Conservation (phyloP, 495 filamentous ascomycete species). For the Hapsidospora chrysogenum region DNA sequence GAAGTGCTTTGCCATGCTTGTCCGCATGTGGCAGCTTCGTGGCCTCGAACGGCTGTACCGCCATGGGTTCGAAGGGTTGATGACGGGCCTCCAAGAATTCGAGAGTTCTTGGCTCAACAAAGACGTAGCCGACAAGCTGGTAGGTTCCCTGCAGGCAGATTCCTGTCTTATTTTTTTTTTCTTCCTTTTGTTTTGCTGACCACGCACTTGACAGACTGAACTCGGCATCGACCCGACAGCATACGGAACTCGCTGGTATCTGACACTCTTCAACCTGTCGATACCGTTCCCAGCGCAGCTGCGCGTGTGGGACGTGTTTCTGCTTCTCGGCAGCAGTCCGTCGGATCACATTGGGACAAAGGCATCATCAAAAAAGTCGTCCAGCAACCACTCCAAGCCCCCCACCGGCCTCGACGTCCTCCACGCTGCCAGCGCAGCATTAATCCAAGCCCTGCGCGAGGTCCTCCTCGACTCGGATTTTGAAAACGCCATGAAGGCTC, state of each 20-base stretch:
- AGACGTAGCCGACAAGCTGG: conserved; percentile 61
- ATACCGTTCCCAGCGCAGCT: conserved; percentile 94
- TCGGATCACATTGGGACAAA: neutral
- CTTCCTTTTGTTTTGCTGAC: neutral
- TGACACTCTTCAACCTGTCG: conserved; percentile 94
- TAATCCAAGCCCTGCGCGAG: conserved; percentile 84
- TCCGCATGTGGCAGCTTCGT: conserved; percentile 75
- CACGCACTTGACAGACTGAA: conserved; percentile 38
- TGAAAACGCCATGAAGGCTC: conserved; percentile 93
- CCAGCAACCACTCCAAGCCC: conserved; percentile 1
- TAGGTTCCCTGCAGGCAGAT: conserved; percentile 40
- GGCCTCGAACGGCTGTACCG: conserved; percentile 75
- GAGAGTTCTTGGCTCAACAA: conserved; percentile 70
- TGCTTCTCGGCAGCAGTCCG: conserved; percentile 71
- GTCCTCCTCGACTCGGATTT: conserved; percentile 90
- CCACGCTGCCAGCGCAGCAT: conserved; percentile 76
- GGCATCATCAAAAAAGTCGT: conserved; percentile 1
- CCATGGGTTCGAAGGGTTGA: conserved; percentile 70
- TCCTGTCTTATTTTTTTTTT: neutral
- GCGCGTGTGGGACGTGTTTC: conserved; percentile 97
- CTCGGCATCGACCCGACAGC: conserved; percentile 72
- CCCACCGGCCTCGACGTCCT: conserved; percentile 61
- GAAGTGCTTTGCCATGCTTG: conserved; percentile 84
- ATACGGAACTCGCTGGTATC: conserved; percentile 93
- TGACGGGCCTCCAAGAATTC: conserved; percentile 78